A percentile compares a stretch with the other conserved stretches of the same genome.
phyloP scores from a whole-genome alignment of 73 alveolate genomes.

The Blepharisma japonicum region DNA sequence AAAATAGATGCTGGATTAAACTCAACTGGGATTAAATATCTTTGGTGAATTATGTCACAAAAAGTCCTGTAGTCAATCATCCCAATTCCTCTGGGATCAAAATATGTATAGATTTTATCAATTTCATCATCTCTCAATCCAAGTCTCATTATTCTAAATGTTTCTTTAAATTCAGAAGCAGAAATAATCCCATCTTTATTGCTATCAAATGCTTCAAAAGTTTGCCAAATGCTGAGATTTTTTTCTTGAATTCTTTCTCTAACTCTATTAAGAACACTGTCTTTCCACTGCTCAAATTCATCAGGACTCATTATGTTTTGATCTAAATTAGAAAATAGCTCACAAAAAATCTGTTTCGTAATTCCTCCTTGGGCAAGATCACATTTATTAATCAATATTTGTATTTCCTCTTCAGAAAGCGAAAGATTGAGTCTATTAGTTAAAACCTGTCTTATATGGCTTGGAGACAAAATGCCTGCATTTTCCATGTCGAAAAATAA shows the following conservation, averaged over 20 bases:
- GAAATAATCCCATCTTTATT: background rate
- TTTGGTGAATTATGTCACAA: no score
- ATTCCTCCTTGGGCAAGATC: conserved; percentile 15
- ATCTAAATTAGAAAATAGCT: background rate
- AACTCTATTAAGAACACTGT: background rate
- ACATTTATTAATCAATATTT: background rate
- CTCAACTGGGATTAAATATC: no score
- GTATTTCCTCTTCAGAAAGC: conserved; percentile 18
- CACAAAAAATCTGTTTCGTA: conserved; percentile 18
- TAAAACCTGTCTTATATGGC: conserved; percentile 36
- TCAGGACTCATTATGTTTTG: background rate
- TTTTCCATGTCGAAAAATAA: conserved; percentile 41
- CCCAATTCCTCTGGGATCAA: conserved; percentile 8
- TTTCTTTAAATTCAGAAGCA: background rate
- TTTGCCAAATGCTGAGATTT: conserved; percentile 1
- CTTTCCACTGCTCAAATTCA: conserved; percentile 14
- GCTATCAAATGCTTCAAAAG: conserved; percentile 28
- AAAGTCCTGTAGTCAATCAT: no score
- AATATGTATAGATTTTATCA: background rate
- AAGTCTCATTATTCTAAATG: conserved; percentile 10
- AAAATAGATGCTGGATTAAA: no score
- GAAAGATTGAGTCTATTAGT: background rate
- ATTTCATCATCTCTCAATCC: conserved; percentile 20
- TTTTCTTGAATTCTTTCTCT: conserved; percentile 21
- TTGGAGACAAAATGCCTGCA: conserved; percentile 32